phyloP scores from a whole-genome alignment of 1,139 yeast species.

The Suhomyces ambrosiae region DNA sequence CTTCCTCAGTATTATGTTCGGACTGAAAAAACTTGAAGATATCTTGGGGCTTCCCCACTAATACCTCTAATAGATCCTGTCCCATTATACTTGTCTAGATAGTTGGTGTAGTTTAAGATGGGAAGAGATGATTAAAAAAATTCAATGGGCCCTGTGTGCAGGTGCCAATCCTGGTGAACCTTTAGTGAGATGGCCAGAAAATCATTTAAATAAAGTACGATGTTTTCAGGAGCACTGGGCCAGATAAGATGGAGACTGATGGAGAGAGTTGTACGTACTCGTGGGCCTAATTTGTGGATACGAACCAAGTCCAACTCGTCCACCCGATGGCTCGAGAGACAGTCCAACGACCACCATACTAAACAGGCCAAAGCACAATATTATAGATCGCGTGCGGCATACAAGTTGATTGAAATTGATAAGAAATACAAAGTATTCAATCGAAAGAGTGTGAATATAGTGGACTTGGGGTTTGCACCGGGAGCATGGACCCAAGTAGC shows the following conservation, averaged over 20 bases:
- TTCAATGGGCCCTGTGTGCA: slow-evolving; percentile 8
- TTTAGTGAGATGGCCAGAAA: neutral
- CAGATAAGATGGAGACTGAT: neutral
- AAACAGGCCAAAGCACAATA: slow-evolving; percentile 65
- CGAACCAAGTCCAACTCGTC: slow-evolving; percentile 50
- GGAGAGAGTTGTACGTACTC: too few relatives aligned
- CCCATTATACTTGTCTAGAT: slow-evolving; percentile 16
- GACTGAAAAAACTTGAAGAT: slow-evolving; percentile 26
- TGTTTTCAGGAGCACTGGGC: neutral
- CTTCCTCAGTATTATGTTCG: slow-evolving; percentile 12
- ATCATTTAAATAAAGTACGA: neutral
- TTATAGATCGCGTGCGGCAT: slow-evolving; percentile 86
- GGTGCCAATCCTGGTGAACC: neutral
- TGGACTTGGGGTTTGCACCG: slow-evolving; percentile 67
- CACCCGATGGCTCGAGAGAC: slow-evolving; percentile 73
- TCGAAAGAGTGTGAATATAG: slow-evolving; percentile 53
- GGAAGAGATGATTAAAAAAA: slow-evolving; percentile 14
- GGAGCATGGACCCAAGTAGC: slow-evolving; percentile 55
- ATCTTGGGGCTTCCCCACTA: slow-evolving; percentile 29
- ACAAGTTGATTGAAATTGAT: slow-evolving; percentile 73
- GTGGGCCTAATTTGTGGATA: neutral
- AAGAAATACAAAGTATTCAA: slow-evolving; percentile 61
- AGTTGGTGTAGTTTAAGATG: neutral
- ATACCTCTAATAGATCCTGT: slow-evolving; percentile 22
- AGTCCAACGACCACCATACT: slow-evolving; percentile 61